Conservation (phyloP, 257 asterid species). For the Fraxinus quadrangulata region DNA sequence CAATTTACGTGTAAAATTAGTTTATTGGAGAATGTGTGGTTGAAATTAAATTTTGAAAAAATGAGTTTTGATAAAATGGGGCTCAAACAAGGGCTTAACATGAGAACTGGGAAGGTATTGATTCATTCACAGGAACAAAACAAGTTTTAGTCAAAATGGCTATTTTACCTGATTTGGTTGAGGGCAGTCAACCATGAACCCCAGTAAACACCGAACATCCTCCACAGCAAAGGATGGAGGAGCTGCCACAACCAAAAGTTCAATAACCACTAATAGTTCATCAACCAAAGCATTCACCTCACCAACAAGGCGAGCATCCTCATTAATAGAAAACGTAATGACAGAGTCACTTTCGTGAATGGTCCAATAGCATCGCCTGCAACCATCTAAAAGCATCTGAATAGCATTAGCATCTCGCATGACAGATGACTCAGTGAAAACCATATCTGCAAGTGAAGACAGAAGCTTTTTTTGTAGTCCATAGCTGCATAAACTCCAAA, state of each 20-base stretch:
- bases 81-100: too few relatives aligned
- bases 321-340: constrained; percentile 58
- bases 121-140: constrained; percentile 19
- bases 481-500: constrained; percentile 98
- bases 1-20: too few relatives aligned
- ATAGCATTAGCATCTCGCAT: constrained; percentile 98
- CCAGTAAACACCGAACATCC: constrained; percentile 87
- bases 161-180: constrained; percentile 89
- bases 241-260: constrained; percentile 87
- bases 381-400: constrained; percentile 98
- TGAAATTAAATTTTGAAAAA: too few relatives aligned
- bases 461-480: constrained; percentile 94
- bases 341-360: constrained; percentile 81
- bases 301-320: constrained; percentile 74
- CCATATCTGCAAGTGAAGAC: constrained; percentile 98
- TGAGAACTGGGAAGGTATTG: not conserved
- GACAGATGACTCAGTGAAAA: constrained; percentile 84
- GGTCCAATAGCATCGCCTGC: constrained; percentile 95
- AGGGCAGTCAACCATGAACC: constrained; percentile 97
- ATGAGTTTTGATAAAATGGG: too few relatives aligned
- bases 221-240: constrained; percentile 76
- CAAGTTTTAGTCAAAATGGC: not conserved
- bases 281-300: constrained; percentile 97
- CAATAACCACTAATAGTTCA: constrained; percentile 95
- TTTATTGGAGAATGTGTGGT: too few relatives aligned